Conservation (phyloP, 2,329 filamentous ascomycete genomes). For the Botrytis paeoniae region DNA sequence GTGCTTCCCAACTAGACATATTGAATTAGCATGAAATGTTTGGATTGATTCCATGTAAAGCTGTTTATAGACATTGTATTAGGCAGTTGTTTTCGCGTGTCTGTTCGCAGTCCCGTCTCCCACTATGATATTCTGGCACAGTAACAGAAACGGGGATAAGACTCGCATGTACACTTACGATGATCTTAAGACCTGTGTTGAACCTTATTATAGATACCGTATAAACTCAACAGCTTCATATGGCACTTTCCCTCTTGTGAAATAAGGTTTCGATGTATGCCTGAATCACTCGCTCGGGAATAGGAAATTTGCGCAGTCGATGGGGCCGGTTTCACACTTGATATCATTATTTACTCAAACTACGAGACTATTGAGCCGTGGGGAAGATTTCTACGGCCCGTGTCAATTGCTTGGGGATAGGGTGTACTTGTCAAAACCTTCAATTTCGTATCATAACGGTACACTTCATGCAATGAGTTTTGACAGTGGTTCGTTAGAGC, state of each 20-base stretch:
- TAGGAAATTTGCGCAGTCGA: background rate
- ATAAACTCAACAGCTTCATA: background rate
- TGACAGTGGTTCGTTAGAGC: background rate
- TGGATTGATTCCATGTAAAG: background rate
- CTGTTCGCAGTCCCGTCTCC: background rate
- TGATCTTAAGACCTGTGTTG: background rate
- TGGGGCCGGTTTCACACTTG: background rate
- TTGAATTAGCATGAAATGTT: background rate
- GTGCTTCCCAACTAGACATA: background rate
- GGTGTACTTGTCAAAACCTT: background rate
- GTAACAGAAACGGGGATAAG: background rate
- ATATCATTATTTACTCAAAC: background rate
- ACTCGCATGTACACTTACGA: background rate
- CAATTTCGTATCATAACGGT: background rate
- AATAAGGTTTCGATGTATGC: background rate
- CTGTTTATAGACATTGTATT: background rate
- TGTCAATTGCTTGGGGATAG: background rate
- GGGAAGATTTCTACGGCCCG: background rate
- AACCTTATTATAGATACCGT: background rate
- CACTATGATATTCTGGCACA: background rate
- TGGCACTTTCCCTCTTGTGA: background rate
- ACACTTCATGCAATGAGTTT: background rate
- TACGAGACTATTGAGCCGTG: background rate
- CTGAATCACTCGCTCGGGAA: background rate
- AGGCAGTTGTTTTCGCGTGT: background rate